Evolutionary conservation across 768 basidiomycete species (phyloP).

Genomic region (Suillus ampliporus): DNA sequence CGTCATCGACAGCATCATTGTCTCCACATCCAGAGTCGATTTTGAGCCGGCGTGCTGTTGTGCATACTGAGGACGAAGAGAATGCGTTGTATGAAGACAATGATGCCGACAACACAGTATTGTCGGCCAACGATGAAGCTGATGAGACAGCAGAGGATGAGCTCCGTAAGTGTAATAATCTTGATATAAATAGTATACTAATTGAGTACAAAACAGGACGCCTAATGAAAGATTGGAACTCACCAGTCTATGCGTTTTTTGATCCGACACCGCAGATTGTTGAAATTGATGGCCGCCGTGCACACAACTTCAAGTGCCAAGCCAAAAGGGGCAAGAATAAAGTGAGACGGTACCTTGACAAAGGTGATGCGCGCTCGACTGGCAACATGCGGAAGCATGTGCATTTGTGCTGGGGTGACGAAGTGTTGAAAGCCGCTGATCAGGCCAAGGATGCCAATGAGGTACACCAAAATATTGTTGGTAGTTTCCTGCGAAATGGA

Average conservation of each 20-base stretch:
- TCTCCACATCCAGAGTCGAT: too few relatives aligned
- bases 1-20: too few relatives aligned
- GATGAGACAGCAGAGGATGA: background rate
- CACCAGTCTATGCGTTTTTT: constrained; percentile 19
- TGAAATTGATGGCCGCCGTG: background rate
- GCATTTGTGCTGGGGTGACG: constrained; percentile 40
- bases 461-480: constrained; percentile 23
- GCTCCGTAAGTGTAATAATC: too few relatives aligned
- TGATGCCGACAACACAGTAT: background rate
- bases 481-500: constrained; percentile 27
- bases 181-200: too few relatives aligned
- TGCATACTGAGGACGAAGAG: too few relatives aligned
- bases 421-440: constrained; percentile 25
- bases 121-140: background rate
- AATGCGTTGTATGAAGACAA: too few relatives aligned
- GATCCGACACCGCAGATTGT: background rate
- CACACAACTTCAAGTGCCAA: constrained; percentile 2
- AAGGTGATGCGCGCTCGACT: constrained; percentile 19
- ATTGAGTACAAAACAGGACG: background rate
- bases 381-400: constrained; percentile 37
- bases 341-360: background rate
- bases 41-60: too few relatives aligned
- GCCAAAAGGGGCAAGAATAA: background rate
- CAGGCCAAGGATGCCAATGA: background rate
- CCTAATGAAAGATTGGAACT: constrained; percentile 21